Base-by-base conservation (phyloP, 345 rosid genomes). In the Atalantia buxifolia region DNA sequence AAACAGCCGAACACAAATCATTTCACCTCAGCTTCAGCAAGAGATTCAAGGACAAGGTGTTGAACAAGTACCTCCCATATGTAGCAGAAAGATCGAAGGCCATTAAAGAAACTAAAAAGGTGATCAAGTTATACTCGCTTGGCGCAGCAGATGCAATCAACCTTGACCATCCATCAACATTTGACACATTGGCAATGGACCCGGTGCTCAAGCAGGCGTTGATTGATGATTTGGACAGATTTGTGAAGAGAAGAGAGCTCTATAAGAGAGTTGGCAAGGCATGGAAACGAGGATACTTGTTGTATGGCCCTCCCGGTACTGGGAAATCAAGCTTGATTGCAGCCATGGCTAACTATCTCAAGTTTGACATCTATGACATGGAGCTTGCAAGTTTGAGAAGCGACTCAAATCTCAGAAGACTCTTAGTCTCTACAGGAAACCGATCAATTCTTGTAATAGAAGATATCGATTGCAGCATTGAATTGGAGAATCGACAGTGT, bases 161-260 rank as follows among this genome's bases (percentile, higher is more conserved):
- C 66, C 73, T 83, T 59, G 42, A 78, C 9, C 86, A 85, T 76
- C 88, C 86, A 57, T 78, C 84, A 4, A 83, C 77, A 35, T 85
- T 85, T n/a, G 83, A 80, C 36, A 78, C 82, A 31, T 48, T 83
- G 79, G 85, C 88, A 14, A 85, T 83, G 73, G 84, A 85, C 24
- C 78, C 53, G 0, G 10, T 3, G 6, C 40, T 76, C 19, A 82
- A 82, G 77, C 70, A 74, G 53, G 81, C 55, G 24, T 48, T 76
- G 67, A 72, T 78, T 12, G 82, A 78, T n/a, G 88, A 85, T 53
- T 72, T 85, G 81, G 85, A 80, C 74, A 75, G 82, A 45, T 85
- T 81, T 65, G 66, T 78, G 75, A 65, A 22, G 25, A 63, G 72
- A 67, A 38, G 56, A 9, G 25, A 56, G 36, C 67, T 67, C 56